Conservation (phyloP, 2,329 filamentous ascomycete species). For the Colletotrichum sp. region DNA sequence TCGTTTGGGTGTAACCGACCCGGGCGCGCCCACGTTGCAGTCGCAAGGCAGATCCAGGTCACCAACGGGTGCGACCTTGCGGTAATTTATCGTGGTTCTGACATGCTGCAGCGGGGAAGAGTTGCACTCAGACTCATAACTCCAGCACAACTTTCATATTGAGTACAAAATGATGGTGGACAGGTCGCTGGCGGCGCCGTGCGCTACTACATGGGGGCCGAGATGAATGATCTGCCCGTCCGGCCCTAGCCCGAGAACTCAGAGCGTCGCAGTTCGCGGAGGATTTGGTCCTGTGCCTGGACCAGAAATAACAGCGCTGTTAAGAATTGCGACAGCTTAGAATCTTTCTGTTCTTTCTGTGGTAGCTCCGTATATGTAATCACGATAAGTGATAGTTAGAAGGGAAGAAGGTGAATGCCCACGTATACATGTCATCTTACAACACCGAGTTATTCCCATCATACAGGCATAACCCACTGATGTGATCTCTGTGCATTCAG, state of each 20-base stretch:
- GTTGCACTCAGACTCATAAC: not conserved
- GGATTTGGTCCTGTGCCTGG: not conserved
- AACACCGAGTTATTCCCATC: not conserved
- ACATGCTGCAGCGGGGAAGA: not conserved
- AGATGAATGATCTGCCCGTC: not conserved
- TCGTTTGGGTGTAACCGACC: not conserved
- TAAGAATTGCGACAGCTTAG: not conserved
- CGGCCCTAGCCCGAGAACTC: conserved; percentile 12
- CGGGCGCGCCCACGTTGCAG: not conserved
- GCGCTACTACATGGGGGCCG: not conserved
- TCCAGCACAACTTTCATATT: not conserved
- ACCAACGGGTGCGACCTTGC: not conserved
- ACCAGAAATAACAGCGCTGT: not conserved
- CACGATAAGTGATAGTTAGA: not conserved
- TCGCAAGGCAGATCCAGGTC: not conserved
- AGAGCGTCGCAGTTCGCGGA: conserved; percentile 6
- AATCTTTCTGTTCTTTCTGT: no score
- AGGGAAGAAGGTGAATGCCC: not conserved
- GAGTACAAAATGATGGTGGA: not conserved
- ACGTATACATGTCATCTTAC: not conserved
- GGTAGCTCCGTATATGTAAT: not conserved
- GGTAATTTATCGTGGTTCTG: not conserved
- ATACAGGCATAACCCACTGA: not conserved
- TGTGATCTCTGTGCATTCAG: not conserved
- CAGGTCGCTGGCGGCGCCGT: not conserved